Conservation (phyloP, 768 basidiomycete genomes). For the Suillus paluster region DNA sequence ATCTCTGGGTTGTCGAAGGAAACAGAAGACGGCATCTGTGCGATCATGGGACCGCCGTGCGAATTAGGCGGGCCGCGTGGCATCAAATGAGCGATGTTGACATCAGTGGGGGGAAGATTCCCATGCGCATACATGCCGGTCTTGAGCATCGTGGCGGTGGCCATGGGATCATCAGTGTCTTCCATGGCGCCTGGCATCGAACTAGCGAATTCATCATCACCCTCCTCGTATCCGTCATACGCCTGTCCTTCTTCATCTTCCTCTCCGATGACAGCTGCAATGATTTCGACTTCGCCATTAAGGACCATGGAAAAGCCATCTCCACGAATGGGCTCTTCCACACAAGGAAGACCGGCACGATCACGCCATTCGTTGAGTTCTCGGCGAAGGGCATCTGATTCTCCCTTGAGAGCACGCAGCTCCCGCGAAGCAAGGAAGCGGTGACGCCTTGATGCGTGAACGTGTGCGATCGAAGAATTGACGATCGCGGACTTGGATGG, state of each 20-base stretch:
- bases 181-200: conserved; percentile 30
- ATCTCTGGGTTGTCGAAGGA: conserved; percentile 60
- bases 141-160: conserved; percentile 39
- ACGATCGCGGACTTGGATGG: conserved; percentile 98
- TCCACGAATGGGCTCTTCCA: conserved; percentile 74
- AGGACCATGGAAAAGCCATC: conserved; percentile 76
- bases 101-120: conserved; percentile 34
- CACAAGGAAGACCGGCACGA: conserved; percentile 68
- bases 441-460: conserved; percentile 82
- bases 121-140: conserved; percentile 38
- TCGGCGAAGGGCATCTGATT: conserved; percentile 84
- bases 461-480: conserved; percentile 91
- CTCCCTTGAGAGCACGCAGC: conserved; percentile 75
- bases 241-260: conserved; percentile 55
- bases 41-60: conserved; percentile 49
- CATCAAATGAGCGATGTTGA: conserved; percentile 30
- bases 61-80: conserved; percentile 23
- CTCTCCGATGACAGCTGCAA: conserved; percentile 55
- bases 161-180: conserved; percentile 35
- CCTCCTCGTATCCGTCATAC: conserved; percentile 45
- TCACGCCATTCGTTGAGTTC: conserved; percentile 96
- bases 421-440: conserved; percentile 82
- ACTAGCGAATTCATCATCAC: conserved; percentile 43
- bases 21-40: conserved; percentile 44
- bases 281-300: conserved; percentile 70